Conservation (phyloP, 257 asterid genomes). For the Penstemon barbatus region DNA sequence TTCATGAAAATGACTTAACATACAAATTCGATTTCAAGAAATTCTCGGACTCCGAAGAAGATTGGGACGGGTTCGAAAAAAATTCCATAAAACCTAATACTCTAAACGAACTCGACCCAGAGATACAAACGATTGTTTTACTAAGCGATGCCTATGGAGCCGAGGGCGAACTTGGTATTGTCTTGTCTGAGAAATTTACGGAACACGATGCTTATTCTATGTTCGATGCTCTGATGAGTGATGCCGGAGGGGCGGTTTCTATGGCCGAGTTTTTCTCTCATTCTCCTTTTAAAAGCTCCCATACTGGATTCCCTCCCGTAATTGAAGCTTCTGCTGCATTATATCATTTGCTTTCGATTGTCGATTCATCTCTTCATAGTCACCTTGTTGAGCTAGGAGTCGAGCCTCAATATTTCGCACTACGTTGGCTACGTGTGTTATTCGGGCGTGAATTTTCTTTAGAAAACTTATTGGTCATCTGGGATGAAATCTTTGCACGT, state of each 20-base stretch:
- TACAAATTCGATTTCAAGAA: constrained; percentile 78
- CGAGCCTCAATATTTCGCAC: constrained; percentile 87
- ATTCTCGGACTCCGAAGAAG: constrained; percentile 55
- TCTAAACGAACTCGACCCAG: constrained; percentile 65
- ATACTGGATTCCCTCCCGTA: constrained; percentile 68
- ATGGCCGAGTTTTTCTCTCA: constrained; percentile 81
- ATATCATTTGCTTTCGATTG: constrained; percentile 78
- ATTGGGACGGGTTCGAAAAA: constrained; percentile 39
- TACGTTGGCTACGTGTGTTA: constrained; percentile 86
- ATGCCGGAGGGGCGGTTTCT: constrained; percentile 75
- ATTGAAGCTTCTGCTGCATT: constrained; percentile 81
- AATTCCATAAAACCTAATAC: constrained; percentile 38
- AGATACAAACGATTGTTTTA: constrained; percentile 57
- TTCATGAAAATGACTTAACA: constrained; percentile 67
- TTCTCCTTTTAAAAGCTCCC: constrained; percentile 49
- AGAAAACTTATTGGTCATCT: constrained; percentile 66
- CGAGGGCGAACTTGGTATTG: constrained; percentile 90
- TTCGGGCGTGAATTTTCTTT: constrained; percentile 92
- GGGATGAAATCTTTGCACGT: constrained; percentile 82
- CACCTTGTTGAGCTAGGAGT: constrained; percentile 92
- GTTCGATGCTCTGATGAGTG: constrained; percentile 85
- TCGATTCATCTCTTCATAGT: constrained; percentile 76
- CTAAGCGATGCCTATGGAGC: constrained; percentile 90
- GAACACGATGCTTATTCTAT: constrained; percentile 92
- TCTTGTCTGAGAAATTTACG: constrained; percentile 78